These are phyloP conservation scores for Phallus indusiatus DNA, from an alignment of 768 basidiomycete genomes.

Conservation along the genomic window DNA sequence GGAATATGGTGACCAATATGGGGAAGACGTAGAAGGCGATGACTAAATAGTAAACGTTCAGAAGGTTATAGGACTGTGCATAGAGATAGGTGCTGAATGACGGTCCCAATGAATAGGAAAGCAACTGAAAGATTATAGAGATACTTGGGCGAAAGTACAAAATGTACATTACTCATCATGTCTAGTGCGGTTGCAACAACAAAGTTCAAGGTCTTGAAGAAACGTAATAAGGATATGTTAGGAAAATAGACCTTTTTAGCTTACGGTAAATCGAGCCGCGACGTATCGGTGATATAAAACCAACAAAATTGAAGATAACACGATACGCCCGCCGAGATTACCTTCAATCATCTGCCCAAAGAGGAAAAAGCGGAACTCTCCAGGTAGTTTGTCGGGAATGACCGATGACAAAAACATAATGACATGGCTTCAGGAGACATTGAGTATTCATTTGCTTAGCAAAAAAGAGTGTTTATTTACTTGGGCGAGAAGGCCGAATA, in stretches of 20 bases:
- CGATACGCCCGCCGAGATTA: slow-evolving; percentile 51
- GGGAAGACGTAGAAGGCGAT: slow-evolving; percentile 40
- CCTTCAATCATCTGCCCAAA: slow-evolving; percentile 62
- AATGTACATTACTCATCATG: too few relatives aligned
- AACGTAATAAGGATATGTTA: too few relatives aligned
- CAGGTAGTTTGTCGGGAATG: slow-evolving; percentile 54
- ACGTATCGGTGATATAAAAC: slow-evolving; percentile 65
- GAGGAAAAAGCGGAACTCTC: slow-evolving; percentile 74
- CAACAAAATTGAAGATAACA: slow-evolving; percentile 29
- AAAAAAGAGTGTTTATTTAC: slow-evolving; percentile 14
- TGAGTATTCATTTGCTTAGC: neutral
- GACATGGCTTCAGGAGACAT: slow-evolving; percentile 33
- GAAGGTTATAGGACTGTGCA: slow-evolving; percentile 37
- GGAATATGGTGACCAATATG: slow-evolving; percentile 38
- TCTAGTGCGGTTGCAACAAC: neutral
- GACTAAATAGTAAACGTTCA: slow-evolving; percentile 68
- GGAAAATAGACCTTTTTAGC: neutral
- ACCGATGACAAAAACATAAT: slow-evolving; percentile 52
- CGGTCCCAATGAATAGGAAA: slow-evolving; percentile 45
- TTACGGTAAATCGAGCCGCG: slow-evolving; percentile 47
- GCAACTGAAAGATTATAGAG: neutral
- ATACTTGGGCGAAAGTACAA: too few relatives aligned
- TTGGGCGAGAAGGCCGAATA: slow-evolving; percentile 52
- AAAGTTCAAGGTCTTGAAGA: neutral
- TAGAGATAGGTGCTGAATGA: slow-evolving; percentile 54